Evolutionary conservation across 2,329 filamentous ascomycete species (phyloP).

Genomic region (Fusarium annulatum): DNA sequence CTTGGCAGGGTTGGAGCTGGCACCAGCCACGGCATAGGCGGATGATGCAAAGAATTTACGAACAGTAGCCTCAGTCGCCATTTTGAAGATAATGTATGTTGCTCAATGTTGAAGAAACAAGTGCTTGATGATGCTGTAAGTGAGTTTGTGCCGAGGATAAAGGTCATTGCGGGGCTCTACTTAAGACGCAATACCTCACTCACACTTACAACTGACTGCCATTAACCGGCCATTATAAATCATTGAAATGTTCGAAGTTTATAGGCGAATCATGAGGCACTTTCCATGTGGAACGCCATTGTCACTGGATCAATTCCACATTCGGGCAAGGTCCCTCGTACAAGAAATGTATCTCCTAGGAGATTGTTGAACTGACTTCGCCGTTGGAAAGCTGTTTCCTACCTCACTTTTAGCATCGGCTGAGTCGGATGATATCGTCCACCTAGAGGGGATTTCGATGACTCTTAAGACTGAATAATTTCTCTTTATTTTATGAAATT

Average conservation of each 20-base stretch:
- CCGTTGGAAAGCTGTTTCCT: conserved; percentile 65
- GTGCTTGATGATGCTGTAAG: conserved; percentile 2
- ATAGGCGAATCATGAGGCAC: neutral
- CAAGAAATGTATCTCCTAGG: neutral
- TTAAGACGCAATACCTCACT: conserved; percentile 7
- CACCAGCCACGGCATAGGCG: conserved; percentile 88
- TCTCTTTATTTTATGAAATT: neutral
- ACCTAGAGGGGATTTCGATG: conserved; percentile 49
- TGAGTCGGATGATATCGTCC: conserved; percentile 67
- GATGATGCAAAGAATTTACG: conserved; percentile 83
- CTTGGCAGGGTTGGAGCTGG: conserved; percentile 84
- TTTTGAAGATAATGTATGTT: conserved; percentile 41
- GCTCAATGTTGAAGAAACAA: neutral
- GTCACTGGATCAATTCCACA: conserved; percentile 34
- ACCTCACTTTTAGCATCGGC: conserved; percentile 56
- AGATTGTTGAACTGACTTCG: neutral
- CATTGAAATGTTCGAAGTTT: neutral
- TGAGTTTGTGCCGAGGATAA: conserved; percentile 21
- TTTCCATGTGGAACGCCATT: neutral
- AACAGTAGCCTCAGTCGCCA: conserved; percentile 77
- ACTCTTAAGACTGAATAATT: neutral
- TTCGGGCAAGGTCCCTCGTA: conserved; percentile 39
- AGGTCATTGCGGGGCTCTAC: conserved; percentile 39
- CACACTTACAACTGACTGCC: conserved; percentile 24
- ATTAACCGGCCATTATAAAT: neutral